These are phyloP conservation scores for Aristolochia contorta DNA, from an alignment of 164 flowering plant genomes.

Conservation along the genomic window DNA sequence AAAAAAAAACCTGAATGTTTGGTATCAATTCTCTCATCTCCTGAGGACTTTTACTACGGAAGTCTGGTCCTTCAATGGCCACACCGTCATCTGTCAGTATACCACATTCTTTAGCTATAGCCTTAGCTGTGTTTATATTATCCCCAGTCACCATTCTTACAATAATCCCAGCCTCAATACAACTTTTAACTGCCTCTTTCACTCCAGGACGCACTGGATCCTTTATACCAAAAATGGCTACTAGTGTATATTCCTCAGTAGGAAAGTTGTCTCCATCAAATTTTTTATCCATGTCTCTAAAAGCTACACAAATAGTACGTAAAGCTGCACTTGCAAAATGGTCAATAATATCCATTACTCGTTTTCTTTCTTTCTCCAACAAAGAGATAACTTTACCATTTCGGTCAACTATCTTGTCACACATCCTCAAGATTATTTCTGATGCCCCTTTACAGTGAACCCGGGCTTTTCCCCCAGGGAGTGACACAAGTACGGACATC, in stretches of 20 bases:
- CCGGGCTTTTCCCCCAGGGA: conserved; percentile 36
- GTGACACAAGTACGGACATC: conserved; percentile 65
- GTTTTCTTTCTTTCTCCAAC: conserved; percentile 18
- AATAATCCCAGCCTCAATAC: conserved; percentile 37
- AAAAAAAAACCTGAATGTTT: conserved; percentile 26
- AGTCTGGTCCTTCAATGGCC: conserved; percentile 42
- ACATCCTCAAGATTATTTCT: conserved; percentile 48
- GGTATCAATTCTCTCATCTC: conserved; percentile 29
- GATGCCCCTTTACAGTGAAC: conserved; percentile 86
- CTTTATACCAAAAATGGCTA: conserved; percentile 44
- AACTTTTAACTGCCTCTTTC: conserved; percentile 32
- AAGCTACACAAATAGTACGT: conserved; percentile 42
- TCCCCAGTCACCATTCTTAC: conserved; percentile 55
- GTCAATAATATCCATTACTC: conserved; percentile 25
- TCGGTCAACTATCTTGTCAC: conserved; percentile 24
- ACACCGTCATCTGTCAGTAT: conserved; percentile 35
- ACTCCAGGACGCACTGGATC: conserved; percentile 52
- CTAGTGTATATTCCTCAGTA: conserved; percentile 30
- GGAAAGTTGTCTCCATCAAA: conserved; percentile 20
- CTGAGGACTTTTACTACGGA: conserved; percentile 19
- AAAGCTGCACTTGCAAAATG: conserved; percentile 37
- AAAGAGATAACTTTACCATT: conserved; percentile 20
- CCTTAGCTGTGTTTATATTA: conserved; percentile 43
- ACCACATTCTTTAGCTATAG: conserved; percentile 52
- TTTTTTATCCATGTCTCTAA: conserved; percentile 24